Evolutionary conservation across 106 monocot species (phyloP), one percentile per base, ranked within the genome.

Genomic region (Dendrobium huoshanense): DNA sequence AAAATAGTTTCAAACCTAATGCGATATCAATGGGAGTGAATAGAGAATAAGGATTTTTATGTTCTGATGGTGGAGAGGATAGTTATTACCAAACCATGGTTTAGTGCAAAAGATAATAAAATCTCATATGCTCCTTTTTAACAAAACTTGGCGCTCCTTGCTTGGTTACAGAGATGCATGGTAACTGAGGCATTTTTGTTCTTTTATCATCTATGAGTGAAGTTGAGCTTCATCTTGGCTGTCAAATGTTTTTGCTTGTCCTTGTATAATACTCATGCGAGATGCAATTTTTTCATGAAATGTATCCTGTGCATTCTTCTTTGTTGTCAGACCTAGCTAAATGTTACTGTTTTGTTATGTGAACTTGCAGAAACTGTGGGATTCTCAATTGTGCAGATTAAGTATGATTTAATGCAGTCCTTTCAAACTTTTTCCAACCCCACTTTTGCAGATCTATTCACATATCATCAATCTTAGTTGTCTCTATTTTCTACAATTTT

Each of bases 301-400:
- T 61, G 22, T 22, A 22, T 61, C 8, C 22, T 37, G 37, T 70
- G 70, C 27, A 37, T 70, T 15, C 3, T 13, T 33, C 33, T 33
- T 3, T 37, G 4, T 37, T 70, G 13, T 70, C 70, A 70, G 16
- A 70, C 5, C 33, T 70, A 37, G 27, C 70, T 70, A 70, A 70
- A 37, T 27, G 2, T 70, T 70, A 37, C 70, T 37, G 37, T 70
- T 74, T 74, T 74, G 40, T 74, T 74, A 74, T 43, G 33, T 74
- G 74, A 20, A 41, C 9, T 74, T 74, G 74, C 74, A 74, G 74
- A 74, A 74, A 74, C 43, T 74, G 27, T 74, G 74, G 42, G 74
- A 74, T 41, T 74, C 40, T 43, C 40, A 74, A 43, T 44, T 74
- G 31, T n/a, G 42, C 74, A 74, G 74, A 74, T 11, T 41, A 74